Conservation (phyloP, 2,329 filamentous ascomycete species). For the Cylindrodendrum hubeiense region DNA sequence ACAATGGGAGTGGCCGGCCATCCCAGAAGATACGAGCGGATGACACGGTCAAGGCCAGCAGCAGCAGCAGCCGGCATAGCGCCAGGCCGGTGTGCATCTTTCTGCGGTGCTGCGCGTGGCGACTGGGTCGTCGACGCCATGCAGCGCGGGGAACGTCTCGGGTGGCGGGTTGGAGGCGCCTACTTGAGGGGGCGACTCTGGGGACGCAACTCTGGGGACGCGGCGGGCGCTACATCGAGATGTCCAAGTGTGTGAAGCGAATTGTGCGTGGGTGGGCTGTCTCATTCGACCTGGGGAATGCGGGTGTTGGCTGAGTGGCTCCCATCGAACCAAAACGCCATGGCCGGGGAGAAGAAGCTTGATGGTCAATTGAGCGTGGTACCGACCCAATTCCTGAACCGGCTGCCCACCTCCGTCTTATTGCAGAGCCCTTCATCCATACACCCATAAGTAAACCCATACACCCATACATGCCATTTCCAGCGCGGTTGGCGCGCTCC, state of each 20-base stretch:
- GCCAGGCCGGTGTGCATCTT: not conserved
- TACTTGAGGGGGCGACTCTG: constrained; percentile 10
- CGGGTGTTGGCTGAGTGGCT: too few relatives aligned
- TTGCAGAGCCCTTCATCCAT: not conserved
- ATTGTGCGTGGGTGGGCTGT: too few relatives aligned
- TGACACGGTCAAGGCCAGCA: constrained; percentile 13
- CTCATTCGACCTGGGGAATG: too few relatives aligned
- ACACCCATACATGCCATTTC: too few relatives aligned
- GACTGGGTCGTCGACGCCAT: constrained; percentile 28
- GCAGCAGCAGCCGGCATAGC: not conserved
- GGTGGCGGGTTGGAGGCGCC: constrained; percentile 4
- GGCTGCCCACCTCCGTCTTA: too few relatives aligned
- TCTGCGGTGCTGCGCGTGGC: not conserved
- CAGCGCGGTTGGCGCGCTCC: not conserved
- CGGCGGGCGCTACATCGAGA: not conserved
- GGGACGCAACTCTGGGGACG: constrained; percentile 21
- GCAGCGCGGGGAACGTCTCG: constrained; percentile 33
- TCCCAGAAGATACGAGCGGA: not conserved
- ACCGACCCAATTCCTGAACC: too few relatives aligned
- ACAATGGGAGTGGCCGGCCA: not conserved
- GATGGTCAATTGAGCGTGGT: too few relatives aligned
- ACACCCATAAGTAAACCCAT: too few relatives aligned
- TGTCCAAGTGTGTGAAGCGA: not conserved
- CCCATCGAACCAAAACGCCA: too few relatives aligned
- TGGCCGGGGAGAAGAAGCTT: too few relatives aligned